Conservation (phyloP, 495 filamentous ascomycete species). For the Xylaria flabelliformis region DNA sequence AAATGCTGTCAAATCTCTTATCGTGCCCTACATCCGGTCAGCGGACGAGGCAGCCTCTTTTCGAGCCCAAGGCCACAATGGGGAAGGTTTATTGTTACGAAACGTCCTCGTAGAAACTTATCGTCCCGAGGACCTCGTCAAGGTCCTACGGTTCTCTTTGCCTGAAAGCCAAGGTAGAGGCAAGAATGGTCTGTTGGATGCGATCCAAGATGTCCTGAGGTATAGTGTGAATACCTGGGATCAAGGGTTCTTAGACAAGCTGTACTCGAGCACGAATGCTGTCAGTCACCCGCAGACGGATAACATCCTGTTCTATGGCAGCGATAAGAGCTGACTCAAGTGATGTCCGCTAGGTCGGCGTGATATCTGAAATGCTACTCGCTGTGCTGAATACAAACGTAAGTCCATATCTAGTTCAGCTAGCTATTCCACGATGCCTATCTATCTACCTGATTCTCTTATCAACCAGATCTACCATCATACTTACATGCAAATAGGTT, state of each 20-base stretch:
- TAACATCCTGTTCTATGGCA: not conserved
- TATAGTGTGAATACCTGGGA: constrained; percentile 97
- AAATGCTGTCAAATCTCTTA: constrained; percentile 71
- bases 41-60: constrained; percentile 69
- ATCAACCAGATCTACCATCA: not conserved
- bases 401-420: constrained; percentile 34
- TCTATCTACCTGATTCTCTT: not conserved
- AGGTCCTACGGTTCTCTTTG: constrained; percentile 68
- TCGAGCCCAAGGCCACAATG: constrained; percentile 58
- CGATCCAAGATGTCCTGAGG: constrained; percentile 69
- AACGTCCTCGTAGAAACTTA: constrained; percentile 73
- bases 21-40: constrained; percentile 78
- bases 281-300: constrained; percentile 46
- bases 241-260: constrained; percentile 91
- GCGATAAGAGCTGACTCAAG: not conserved
- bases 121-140: constrained; percentile 68
- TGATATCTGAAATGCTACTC: constrained; percentile 83
- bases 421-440: not conserved
- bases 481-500: constrained; percentile 48
- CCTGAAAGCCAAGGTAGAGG: constrained; percentile 67
- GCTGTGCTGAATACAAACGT: constrained; percentile 86
- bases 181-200: constrained; percentile 71
- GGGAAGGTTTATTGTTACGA: constrained; percentile 52
- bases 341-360: constrained; percentile 60
- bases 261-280: constrained; percentile 86